These are phyloP conservation scores for Myrica gale DNA, from an alignment of 306 rosid genomes.

Conservation along the genomic window DNA sequence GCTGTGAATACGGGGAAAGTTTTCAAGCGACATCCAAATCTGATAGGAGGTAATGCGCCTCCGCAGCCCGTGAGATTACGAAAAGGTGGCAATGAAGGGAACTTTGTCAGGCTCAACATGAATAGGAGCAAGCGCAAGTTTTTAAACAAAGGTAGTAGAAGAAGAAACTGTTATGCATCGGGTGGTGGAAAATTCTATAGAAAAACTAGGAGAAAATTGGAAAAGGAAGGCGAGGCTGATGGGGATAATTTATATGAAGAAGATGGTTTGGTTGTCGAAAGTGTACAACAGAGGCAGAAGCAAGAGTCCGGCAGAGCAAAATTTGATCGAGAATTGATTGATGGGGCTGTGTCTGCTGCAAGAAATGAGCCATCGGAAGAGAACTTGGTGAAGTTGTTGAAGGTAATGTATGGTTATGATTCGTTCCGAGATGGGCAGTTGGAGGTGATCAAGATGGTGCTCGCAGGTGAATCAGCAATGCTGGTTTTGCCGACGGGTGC, in stretches of 20 bases:
- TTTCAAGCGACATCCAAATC: slow-evolving; percentile 44
- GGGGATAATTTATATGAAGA: slow-evolving; percentile 35
- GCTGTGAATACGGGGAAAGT: slow-evolving; percentile 5
- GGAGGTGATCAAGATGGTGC: slow-evolving; percentile 75
- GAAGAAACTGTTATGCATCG: slow-evolving; percentile 17
- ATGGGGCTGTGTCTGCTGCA: slow-evolving; percentile 45
- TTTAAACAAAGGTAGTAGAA: slow-evolving; percentile 42
- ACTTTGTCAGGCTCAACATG: slow-evolving; percentile 72
- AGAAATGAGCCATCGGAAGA: slow-evolving; percentile 58
- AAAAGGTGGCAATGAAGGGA: slow-evolving; percentile 54
- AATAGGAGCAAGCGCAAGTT: slow-evolving; percentile 51
- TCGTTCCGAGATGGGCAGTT: slow-evolving; percentile 82
- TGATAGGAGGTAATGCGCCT: slow-evolving; percentile 58
- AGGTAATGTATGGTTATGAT: slow-evolving; percentile 57
- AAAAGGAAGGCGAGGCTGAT: slow-evolving; percentile 26
- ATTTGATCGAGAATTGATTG: slow-evolving; percentile 33
- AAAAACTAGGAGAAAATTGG: slow-evolving; percentile 40
- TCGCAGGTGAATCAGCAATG: slow-evolving; percentile 67
- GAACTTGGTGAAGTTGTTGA: slow-evolving; percentile 62
- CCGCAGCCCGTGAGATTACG: slow-evolving; percentile 45
- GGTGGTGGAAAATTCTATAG: slow-evolving; percentile 36
- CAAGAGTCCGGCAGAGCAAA: slow-evolving; percentile 34
- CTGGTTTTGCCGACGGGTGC: slow-evolving; percentile 92
- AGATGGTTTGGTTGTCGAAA: slow-evolving; percentile 38
- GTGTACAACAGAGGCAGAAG: slow-evolving; percentile 30